These are phyloP conservation scores for Vaccinium darrowii DNA, from an alignment of 148 eudicot species.

Conservation along the genomic window DNA sequence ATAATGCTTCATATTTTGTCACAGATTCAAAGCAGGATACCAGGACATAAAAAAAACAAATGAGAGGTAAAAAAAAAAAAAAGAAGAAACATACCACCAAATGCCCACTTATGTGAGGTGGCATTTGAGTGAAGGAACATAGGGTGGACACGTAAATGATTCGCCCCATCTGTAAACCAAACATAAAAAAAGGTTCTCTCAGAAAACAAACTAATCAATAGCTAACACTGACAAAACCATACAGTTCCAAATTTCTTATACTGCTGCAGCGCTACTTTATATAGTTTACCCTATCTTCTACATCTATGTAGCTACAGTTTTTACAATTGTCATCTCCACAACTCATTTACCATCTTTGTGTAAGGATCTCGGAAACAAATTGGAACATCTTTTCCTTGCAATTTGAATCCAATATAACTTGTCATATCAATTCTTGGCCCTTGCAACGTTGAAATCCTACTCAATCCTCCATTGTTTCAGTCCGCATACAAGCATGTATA, in stretches of 20 bases:
- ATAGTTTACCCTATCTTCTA: neutral
- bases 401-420: neutral
- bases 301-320: neutral
- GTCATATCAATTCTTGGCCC: neutral
- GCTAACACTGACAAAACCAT: neutral
- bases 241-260: neutral
- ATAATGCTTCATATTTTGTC: constrained; percentile 7
- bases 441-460: neutral
- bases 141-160: constrained; percentile 74
- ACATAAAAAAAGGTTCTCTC: neutral
- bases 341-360: neutral
- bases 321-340: neutral
- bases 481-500: neutral
- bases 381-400: neutral
- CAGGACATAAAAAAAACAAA: too few species aligned
- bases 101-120: constrained; percentile 97
- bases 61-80: too few species aligned
- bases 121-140: constrained; percentile 94
- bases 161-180: constrained; percentile 43
- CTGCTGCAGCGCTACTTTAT: neutral
- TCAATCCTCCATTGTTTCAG: neutral
- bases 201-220: neutral
- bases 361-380: constrained; percentile 2
- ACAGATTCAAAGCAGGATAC: neutral
- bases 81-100: constrained; percentile 56